A percentile compares a stretch with the other conserved stretches of the same genome.
phyloP scores from a whole-genome alignment of 2,329 filamentous ascomycete species.

The Cryphonectria japonica region DNA sequence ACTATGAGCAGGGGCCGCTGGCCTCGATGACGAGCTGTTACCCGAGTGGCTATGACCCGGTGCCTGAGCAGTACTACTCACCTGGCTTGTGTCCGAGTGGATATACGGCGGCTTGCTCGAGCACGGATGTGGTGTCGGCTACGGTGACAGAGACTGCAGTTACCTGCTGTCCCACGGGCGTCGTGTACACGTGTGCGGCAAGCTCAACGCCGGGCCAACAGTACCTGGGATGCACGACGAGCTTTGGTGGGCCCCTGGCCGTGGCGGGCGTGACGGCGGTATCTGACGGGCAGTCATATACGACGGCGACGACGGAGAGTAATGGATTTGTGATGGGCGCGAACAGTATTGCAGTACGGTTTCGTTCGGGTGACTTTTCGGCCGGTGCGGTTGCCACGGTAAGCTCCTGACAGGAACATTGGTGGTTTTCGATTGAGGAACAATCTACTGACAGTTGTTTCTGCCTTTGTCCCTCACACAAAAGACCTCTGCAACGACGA shows the following conservation, averaged over 20 bases:
- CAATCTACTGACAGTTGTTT: background rate
- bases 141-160: slow-evolving; percentile 35
- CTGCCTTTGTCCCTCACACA: background rate
- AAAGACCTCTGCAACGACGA: slow-evolving; percentile 12
- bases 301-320: slow-evolving; percentile 13
- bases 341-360: slow-evolving; percentile 22
- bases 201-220: background rate
- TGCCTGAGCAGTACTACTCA: slow-evolving; percentile 35
- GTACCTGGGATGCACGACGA: slow-evolving; percentile 34
- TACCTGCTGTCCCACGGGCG: slow-evolving; percentile 34
- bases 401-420: background rate
- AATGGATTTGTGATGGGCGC: slow-evolving; percentile 20
- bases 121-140: slow-evolving; percentile 26
- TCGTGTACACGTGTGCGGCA: slow-evolving; percentile 33
- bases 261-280: slow-evolving; percentile 33
- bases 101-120: slow-evolving; percentile 37
- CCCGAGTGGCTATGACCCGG: slow-evolving; percentile 34
- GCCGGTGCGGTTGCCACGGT: slow-evolving; percentile 23
- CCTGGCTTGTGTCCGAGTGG: slow-evolving; percentile 35
- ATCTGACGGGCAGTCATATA: slow-evolving; percentile 27
- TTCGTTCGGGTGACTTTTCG: slow-evolving; percentile 23
- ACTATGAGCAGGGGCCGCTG: slow-evolving; percentile 36
- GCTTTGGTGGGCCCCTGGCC: slow-evolving; percentile 28
- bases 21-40: slow-evolving; percentile 34
- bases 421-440: background rate